Base-by-base conservation (phyloP, 2,329 filamentous ascomycete species). In the Hypoxylon sp. region DNA sequence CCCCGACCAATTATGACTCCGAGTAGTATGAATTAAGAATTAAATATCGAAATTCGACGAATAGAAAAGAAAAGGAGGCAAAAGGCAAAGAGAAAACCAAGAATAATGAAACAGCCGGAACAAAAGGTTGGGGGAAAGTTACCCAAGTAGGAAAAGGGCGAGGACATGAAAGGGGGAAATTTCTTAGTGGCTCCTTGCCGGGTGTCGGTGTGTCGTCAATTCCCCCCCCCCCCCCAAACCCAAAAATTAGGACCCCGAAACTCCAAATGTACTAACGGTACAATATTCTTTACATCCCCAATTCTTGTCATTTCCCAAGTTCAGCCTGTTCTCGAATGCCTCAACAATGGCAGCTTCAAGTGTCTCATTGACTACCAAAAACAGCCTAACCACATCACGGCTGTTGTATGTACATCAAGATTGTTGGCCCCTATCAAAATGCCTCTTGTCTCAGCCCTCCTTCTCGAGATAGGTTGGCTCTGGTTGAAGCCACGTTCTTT, bases 261-360 rank as follows among this genome's bases (percentile, higher is more conserved):
- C 54, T 46, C 56, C 44, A 56, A 60, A 37, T 39, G 35, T 44
- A 54, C 19, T 14, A 48, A 54, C 46, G 9, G 24, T 48, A 33
- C n/a, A 9, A 46, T 33, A 37, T 47, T 3, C 48, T 54, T 65
- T 42, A 24, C 24, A 5, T 24, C 14, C 19, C 19, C 19, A 22
- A 22, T 54, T 31, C 19, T 65, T 42, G 29, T 42, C 47, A 26
- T 47, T 62, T 52, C 46, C 42, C 59, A 53, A 70, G 50, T 70
- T 70, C 68, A 70, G 68, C 68, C 68, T 70, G 59, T 66, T 68
- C 46, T 62, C 57, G n/a, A 66, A 63, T 39, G 50, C 60, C 65
- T 63, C 64, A 61, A 68, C 54, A 66, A 70, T 60, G 37, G 47
- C 53, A 62, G 24, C 62, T 58, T 42, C n/a, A 46, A 53, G 5